These are phyloP conservation scores for Mortierella hygrophila DNA, from an alignment of 192 early-diverging fungal genomes.

Conservation along the genomic window DNA sequence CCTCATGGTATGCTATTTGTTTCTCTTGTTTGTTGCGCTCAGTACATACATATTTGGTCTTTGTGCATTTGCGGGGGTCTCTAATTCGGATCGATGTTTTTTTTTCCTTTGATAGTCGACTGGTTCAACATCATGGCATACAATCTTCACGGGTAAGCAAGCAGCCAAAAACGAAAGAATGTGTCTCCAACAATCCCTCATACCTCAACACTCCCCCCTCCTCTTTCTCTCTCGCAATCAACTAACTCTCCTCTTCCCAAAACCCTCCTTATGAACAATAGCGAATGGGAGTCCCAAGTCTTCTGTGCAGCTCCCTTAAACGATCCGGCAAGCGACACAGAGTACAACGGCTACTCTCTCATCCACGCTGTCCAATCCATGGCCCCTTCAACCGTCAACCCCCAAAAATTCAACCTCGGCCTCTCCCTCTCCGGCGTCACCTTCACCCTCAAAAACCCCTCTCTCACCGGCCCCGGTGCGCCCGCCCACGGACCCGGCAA, in stretches of 20 bases:
- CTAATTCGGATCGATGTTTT: neutral
- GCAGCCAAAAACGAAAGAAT: neutral
- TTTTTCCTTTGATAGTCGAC: neutral
- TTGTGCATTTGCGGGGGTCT: neutral
- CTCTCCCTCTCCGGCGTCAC: slow-evolving; percentile 40
- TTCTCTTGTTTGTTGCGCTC: neutral
- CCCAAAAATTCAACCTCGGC: slow-evolving; percentile 41
- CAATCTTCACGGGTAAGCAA: slow-evolving; percentile 36
- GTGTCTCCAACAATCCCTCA: neutral
- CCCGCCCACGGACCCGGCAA: slow-evolving; percentile 29
- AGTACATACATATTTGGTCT: neutral
- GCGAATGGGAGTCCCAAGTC: slow-evolving; percentile 31
- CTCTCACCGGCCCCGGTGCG: slow-evolving; percentile 13
- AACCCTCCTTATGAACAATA: neutral
- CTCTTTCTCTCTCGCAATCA: too few species aligned
- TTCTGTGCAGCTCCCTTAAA: slow-evolving; percentile 33
- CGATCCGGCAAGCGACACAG: slow-evolving; percentile 22
- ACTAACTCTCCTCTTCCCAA: neutral
- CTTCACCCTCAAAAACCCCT: slow-evolving; percentile 32
- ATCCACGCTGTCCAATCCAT: slow-evolving; percentile 27
- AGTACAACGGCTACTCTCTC: slow-evolving; percentile 34
- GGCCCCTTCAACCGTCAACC: slow-evolving; percentile 36
- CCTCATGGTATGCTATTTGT: slow-evolving; percentile 7
- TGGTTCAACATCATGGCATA: slow-evolving; percentile 49
- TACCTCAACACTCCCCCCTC: too few species aligned